These are phyloP conservation scores for Rhodotorula graminis DNA, from an alignment of 768 basidiomycete species.

Conservation along the genomic window DNA sequence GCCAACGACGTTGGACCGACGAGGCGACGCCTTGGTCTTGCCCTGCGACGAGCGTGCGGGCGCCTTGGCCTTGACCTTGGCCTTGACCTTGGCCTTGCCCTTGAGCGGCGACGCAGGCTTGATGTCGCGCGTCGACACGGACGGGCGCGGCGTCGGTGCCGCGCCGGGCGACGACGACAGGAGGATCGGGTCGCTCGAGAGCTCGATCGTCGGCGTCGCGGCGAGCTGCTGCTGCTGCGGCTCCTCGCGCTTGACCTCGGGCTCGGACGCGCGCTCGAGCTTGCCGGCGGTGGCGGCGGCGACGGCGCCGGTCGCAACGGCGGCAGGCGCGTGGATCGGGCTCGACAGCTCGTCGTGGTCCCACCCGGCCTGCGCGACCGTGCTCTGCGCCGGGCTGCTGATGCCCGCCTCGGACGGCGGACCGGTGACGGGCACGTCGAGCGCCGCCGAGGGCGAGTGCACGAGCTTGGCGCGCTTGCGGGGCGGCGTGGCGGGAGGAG, in stretches of 20 bases:
- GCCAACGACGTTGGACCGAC: not conserved
- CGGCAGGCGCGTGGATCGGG: not conserved
- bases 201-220: not conserved
- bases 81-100: not conserved
- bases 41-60: too few relatives aligned
- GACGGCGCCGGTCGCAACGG: too few relatives aligned
- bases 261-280: not conserved
- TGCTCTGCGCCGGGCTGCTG: constrained; percentile 25
- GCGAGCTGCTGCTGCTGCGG: not conserved
- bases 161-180: constrained; percentile 12
- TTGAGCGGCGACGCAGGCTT: not conserved
- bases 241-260: not conserved
- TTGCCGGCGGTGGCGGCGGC: not conserved
- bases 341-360: not conserved
- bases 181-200: constrained; percentile 32
- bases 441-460: not conserved
- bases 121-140: not conserved
- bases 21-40: not conserved
- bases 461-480: constrained; percentile 6
- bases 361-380: constrained; percentile 12
- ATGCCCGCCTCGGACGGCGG: not conserved
- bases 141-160: not conserved
- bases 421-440: not conserved
- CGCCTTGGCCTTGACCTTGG: not conserved
- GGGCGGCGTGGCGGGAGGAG: constrained; percentile 1